These are phyloP conservation scores for Pseudozyma tsukubaensis DNA, from an alignment of 1,284 basidiomycete genomes.

Conservation along the genomic window DNA sequence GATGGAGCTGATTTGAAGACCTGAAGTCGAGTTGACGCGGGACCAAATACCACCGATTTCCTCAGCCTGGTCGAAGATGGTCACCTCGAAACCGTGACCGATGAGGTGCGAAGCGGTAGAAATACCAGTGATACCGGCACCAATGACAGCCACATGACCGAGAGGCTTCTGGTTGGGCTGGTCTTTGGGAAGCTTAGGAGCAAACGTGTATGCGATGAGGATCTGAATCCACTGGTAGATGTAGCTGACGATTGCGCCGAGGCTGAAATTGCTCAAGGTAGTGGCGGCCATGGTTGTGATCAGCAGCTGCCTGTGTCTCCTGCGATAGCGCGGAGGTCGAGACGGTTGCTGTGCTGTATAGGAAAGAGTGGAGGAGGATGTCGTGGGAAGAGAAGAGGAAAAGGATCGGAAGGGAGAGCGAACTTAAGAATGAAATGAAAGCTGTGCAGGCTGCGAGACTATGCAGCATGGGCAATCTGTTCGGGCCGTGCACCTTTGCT, in stretches of 20 bases:
- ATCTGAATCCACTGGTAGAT: constrained; percentile 63
- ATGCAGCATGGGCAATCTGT: too few species aligned
- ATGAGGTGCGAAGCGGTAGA: constrained; percentile 67
- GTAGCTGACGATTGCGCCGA: constrained; percentile 35
- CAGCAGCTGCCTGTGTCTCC: too few species aligned
- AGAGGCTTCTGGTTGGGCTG: constrained; percentile 50
- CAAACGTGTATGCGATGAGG: constrained; percentile 56
- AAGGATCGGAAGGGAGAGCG: background rate
- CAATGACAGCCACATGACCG: constrained; percentile 68
- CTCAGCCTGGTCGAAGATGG: constrained; percentile 66
- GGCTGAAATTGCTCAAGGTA: constrained; percentile 23
- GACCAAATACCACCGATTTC: constrained; percentile 75
- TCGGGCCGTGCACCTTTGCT: too few species aligned
- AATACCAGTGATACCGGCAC: constrained; percentile 69
- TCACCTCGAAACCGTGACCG: constrained; percentile 67
- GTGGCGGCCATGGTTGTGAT: constrained; percentile 25
- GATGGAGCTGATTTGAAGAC: constrained; percentile 75
- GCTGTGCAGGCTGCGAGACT: background rate
- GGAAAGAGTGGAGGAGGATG: background rate
- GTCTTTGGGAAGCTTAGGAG: constrained; percentile 52
- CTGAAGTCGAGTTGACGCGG: constrained; percentile 75
- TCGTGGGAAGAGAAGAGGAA: background rate
- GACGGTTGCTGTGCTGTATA: too few species aligned
- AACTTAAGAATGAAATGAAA: too few species aligned
- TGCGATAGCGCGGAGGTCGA: too few species aligned